Evolutionary conservation across 306 rosid genomes (phyloP).

Genomic region (Rosa rugosa): DNA sequence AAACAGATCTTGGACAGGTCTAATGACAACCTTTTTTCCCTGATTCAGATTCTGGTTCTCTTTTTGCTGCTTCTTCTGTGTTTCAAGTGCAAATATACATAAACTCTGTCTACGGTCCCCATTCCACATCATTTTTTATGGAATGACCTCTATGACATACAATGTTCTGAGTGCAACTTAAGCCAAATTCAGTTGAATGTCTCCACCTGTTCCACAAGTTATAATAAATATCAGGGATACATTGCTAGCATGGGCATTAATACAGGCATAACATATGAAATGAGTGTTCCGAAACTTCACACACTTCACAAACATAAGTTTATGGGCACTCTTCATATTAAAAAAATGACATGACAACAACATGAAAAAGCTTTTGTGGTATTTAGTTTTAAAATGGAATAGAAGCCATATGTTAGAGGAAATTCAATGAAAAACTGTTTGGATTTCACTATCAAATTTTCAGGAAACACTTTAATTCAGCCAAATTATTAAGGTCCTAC

Average conservation of each 20-base stretch:
- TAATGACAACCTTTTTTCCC: slow-evolving; percentile 20
- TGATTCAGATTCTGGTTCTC: slow-evolving; percentile 12
- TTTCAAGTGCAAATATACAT: slow-evolving; percentile 6
- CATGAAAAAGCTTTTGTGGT: neutral
- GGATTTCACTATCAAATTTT: neutral
- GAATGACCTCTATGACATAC: neutral
- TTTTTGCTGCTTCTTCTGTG: slow-evolving; percentile 6
- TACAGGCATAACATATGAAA: neutral
- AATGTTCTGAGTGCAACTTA: neutral
- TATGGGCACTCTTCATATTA: neutral
- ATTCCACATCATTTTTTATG: neutral
- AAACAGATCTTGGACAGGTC: slow-evolving; percentile 10
- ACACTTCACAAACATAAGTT: neutral
- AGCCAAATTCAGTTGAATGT: neutral
- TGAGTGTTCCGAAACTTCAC: neutral
- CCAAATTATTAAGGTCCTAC: neutral
- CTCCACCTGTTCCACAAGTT: neutral
- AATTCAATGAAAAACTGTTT: neutral
- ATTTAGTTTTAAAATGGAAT: neutral
- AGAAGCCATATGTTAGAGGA: neutral
- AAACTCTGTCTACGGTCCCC: slow-evolving; percentile 16
- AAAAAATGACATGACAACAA: neutral
- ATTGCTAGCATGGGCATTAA: neutral
- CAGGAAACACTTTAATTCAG: neutral
- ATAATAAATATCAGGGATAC: neutral